Evolutionary conservation across 352 stramenopile species (phyloP), one percentile per base, ranked within the genome.

Genomic region (Phytophthora hibernalis): DNA sequence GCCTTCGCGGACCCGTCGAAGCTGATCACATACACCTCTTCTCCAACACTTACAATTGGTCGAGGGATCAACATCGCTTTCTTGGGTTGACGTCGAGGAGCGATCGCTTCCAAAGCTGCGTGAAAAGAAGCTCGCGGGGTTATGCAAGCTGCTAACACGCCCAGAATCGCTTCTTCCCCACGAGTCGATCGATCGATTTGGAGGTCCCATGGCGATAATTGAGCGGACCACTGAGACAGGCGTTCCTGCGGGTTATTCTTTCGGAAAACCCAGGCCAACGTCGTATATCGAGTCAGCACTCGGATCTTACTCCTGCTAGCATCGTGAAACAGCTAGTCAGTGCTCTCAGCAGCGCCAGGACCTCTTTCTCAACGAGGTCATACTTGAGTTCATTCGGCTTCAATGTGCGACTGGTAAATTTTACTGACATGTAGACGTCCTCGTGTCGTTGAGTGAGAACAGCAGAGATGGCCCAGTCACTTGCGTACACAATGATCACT

Each of bases 361-460:
- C n/a, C n/a, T n/a, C n/a, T n/a, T n/a, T n/a, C n/a, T n/a, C n/a
- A n/a, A n/a, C 50, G 2, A 53, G 18, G n/a, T 43, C 31, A 26
- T 72, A 64, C 10, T 50, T 59, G 2, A 68, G 9, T 13, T 72
- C 65, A 37, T 60, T 67, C 1, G 26, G n/a, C 44, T 72, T 72
- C 16, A 72, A 24, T 1, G 50, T 56, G 0, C 56, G 56, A 20
- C 57, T 68, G 0, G 26, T 24, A 20, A 72, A 72, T 12, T 8
- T 49, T n/a, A 72, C 55, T 3, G 50, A 56, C 10, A 33, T 30
- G 15, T 42, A 59, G 1, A 57, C 12, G 0, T 53, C 56, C 5
- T 66, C 62, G 6, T 76, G 54, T 15, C 59, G 28, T 28, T 70
- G 61, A n/a, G 55, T 38, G 0, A 76, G 15, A 0, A 47, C 16